Base-by-base conservation (phyloP, 345 rosid genomes). In the Eucalyptus marginata region DNA sequence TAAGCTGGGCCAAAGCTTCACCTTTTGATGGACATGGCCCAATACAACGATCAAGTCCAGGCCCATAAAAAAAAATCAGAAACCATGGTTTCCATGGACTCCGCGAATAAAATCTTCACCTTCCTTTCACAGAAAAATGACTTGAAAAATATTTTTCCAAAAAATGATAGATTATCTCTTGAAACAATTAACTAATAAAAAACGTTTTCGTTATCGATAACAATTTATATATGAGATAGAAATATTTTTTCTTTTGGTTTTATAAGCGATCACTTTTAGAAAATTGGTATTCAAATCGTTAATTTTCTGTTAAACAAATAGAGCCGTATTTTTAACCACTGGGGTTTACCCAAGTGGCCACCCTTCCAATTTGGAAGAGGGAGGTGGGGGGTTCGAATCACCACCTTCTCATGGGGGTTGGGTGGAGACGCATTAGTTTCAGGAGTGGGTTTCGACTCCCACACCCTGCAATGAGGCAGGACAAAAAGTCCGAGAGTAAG, bases 181-280 rank as follows among this genome's bases (percentile, higher is more conserved):
- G 62, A 24, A 56, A 56, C 24, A 56, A 56, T 56, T 56, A 22
- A 1, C 0, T 24, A 56, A 56, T 24, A 24, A 56, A 52, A 49
- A 52, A 52, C 1, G 18, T 52, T 18, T 18, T 52, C 0, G 0
- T 3, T 18, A 0, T 56, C 6, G 5, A 24, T 56, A 56, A 24
- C 1, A 0, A 56, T 56, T 56, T 10, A 56, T 56, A 13, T 56
- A 1, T 2, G 24, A 56, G 1, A 56, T 56, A 24, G 0, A 56
- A 56, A 56, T 10, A 24, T 56, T 10, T 1, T 1, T 1, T 56
- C 13, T 10, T 56, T 56, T 10, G 24, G 4, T 0, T 24, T 24
- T 4, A 24, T 10, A 56, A 56, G 13, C 6, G 13, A 10, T 24
- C 3, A 52, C 2, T 56, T 0, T 43, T 7, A 43, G 2, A 7